phyloP scores from a whole-genome alignment of 306 rosid genomes.

The Vachellia collinsii region DNA sequence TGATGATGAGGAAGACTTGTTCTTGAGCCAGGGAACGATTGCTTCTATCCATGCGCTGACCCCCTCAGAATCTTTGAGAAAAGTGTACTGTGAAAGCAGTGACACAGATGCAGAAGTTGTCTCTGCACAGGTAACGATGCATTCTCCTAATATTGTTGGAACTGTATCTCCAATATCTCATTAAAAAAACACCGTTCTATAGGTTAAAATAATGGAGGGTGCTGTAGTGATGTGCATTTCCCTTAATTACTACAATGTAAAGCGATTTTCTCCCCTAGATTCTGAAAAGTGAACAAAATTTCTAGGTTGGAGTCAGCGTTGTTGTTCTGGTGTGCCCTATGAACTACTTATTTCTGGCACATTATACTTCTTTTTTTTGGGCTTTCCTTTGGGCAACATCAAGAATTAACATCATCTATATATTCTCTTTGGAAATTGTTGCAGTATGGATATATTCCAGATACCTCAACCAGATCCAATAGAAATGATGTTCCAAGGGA shows the following conservation, averaged over 20 bases:
- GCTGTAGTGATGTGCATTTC: constrained; percentile 23
- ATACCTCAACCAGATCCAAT: neutral
- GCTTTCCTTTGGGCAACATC: neutral
- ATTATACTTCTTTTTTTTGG: neutral
- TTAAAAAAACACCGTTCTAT: constrained; percentile 13
- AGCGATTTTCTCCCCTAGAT: constrained; percentile 35
- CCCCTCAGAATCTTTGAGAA: constrained; percentile 15
- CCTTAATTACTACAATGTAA: constrained; percentile 10
- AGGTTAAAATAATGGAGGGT: constrained; percentile 23
- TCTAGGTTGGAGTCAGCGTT: constrained; percentile 16
- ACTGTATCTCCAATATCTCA: constrained; percentile 23
- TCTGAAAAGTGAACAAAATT: constrained; percentile 10
- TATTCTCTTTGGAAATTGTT: constrained; percentile 26
- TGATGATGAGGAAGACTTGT: neutral
- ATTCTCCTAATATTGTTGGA: constrained; percentile 28
- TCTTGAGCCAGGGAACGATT: neutral
- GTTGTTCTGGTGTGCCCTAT: constrained; percentile 20
- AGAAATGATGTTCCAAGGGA: constrained; percentile 27
- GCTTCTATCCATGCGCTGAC: constrained; percentile 14
- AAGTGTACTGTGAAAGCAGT: constrained; percentile 39
- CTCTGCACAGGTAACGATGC: constrained; percentile 47
- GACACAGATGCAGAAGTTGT: constrained; percentile 46
- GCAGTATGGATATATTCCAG: constrained; percentile 31
- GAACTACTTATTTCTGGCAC: constrained; percentile 1
- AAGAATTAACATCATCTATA: constrained; percentile 21